Base-by-base conservation (phyloP, 169 alveolate genomes). In the Babesia ovata region DNA sequence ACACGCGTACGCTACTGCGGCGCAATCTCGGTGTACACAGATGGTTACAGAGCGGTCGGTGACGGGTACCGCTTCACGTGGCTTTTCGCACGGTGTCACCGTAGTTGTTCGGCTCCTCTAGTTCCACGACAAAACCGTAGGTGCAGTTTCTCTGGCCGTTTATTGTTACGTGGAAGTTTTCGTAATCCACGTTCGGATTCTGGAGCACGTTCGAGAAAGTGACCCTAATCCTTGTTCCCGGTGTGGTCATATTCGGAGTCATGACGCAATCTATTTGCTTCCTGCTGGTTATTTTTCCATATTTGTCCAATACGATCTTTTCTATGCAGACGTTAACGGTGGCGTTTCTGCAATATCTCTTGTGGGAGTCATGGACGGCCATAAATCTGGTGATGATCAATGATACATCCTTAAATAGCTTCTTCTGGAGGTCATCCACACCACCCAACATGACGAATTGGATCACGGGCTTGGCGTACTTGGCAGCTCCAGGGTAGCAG, bases 71-170 rank as follows among this genome's bases (percentile, higher is more conserved):
- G 39, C 39, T 36, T 36, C 42, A 61, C 21, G 13, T 7, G 42
- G 70, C 70, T 19, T 4, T 14, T 3, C 66, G 65, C 45, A 67
- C 76, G 39, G 65, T 29, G 53, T 67, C 76, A 24, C 58, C 49
- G 65, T 53, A 67, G 76, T 29, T 67, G 76, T 67, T 50, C 3
- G 76, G 76, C 28, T 67, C 66, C 65, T 67, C 76, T 4, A 67
- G 76, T 16, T 67, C 76, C 21, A 67, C 67, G 22, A 53, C 28
- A 4, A 67, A 67, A 50, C 39, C 36, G 57, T 53, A 54, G 3
- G 21, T 8, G 76, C 76, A 67, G 10, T 2, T 28, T 13, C 24
- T 19, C 14, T 33, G 7, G 28, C 57, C 56, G 17, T 0, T 45
- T 10, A 67, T 17, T 11, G 57, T 67, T 11, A 67, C 65, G 45